Percentiles rank a stretch among this genome's conserved stretches.
These are phyloP conservation scores for Aspergillus cristatus DNA, from an alignment of 495 filamentous ascomycete species.

Conservation along the genomic window DNA sequence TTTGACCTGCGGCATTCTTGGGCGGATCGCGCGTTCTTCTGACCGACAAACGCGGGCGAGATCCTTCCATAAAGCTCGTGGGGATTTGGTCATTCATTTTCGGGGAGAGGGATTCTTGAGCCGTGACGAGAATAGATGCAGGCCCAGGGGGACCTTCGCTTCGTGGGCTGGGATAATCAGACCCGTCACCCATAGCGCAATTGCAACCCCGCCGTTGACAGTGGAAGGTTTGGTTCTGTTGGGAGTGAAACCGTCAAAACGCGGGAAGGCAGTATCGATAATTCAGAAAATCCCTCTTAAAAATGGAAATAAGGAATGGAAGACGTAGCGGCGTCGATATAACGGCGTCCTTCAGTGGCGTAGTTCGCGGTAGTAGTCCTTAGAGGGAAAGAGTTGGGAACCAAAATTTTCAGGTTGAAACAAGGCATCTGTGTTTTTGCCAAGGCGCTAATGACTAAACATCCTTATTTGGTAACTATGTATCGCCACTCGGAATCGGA, in stretches of 20 bases:
- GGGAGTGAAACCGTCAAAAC: conserved; percentile 7
- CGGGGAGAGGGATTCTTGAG: conserved; percentile 26
- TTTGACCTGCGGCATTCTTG: conserved; percentile 58
- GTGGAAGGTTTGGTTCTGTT: conserved; percentile 15
- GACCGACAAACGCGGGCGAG: conserved; percentile 37
- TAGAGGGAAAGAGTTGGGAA: conserved; percentile 1
- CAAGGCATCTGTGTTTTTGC: conserved; percentile 7
- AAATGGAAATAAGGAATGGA: neutral
- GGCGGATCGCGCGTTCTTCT: conserved; percentile 47
- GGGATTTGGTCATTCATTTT: conserved; percentile 35
- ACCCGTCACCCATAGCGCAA: conserved; percentile 40
- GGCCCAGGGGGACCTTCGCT: conserved; percentile 38
- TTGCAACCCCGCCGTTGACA: conserved; percentile 23
- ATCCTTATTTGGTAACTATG: too few species aligned
- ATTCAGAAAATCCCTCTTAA: conserved; percentile 7
- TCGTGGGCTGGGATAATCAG: conserved; percentile 44
- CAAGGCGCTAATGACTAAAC: neutral
- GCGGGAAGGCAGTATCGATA: conserved; percentile 11
- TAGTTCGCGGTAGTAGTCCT: too few species aligned
- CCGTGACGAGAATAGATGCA: conserved; percentile 30
- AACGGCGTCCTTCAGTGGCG: neutral
- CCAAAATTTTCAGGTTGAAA: conserved; percentile 15
- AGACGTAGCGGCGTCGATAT: neutral
- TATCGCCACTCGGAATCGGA: conserved; percentile 14
- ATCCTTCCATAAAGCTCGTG: conserved; percentile 30